These are phyloP conservation scores for Bolboschoenoplectus hybrid DNA, from an alignment of 202 grass and related monocot genomes.

Conservation along the genomic window DNA sequence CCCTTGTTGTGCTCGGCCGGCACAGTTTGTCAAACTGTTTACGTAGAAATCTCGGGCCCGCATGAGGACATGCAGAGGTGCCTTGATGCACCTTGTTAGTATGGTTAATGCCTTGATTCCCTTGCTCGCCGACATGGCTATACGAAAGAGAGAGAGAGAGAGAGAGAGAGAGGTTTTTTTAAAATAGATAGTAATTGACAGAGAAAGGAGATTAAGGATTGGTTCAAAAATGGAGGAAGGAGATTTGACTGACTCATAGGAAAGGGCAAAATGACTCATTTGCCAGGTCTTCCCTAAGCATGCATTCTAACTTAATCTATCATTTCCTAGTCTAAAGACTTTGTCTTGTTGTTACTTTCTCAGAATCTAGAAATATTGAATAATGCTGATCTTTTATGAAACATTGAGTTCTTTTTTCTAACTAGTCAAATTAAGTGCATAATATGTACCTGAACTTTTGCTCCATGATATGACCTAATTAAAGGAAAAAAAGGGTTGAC, in stretches of 20 bases:
- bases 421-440: not conserved
- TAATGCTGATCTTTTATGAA: not conserved
- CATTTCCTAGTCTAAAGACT: not conserved
- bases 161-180: not conserved
- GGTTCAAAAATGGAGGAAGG: conserved; percentile 2
- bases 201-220: not conserved
- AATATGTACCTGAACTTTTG: not conserved
- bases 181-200: not conserved
- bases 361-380: not conserved
- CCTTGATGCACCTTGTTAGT: conserved; percentile 48
- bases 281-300: not conserved
- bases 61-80: conserved; percentile 50
- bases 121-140: conserved; percentile 34
- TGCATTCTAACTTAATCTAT: not conserved
- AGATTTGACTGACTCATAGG: not conserved
- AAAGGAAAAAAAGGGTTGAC: not conserved
- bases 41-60: conserved; percentile 67
- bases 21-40: conserved; percentile 46
- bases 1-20: not conserved
- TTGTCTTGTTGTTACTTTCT: not conserved
- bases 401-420: not conserved
- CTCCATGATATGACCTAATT: not conserved
- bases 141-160: not conserved
- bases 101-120: conserved; percentile 43
- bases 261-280: not conserved